These are phyloP conservation scores for Ogataea neopini DNA, from an alignment of 805 yeast genomes.

Conservation along the genomic window DNA sequence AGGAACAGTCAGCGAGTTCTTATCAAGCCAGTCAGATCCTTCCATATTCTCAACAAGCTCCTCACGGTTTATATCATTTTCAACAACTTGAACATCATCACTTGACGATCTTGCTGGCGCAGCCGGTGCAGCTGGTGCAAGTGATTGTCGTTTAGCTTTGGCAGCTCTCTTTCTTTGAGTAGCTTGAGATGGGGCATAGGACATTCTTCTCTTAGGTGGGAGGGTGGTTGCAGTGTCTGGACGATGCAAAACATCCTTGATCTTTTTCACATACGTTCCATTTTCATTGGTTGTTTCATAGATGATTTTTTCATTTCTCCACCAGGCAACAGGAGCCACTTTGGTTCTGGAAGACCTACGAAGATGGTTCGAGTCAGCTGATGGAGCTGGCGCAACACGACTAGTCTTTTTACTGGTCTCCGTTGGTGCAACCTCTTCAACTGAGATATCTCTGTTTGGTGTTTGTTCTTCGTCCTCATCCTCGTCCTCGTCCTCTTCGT, in stretches of 20 bases:
- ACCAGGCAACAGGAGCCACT: constrained; percentile 73
- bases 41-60: constrained; percentile 36
- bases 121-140: no score
- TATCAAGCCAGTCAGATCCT: constrained; percentile 55
- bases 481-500: constrained; percentile 4
- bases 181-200: constrained; percentile 15
- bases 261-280: constrained; percentile 54
- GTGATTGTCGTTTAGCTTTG: constrained; percentile 20
- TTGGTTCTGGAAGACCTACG: constrained; percentile 68
- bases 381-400: not conserved
- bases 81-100: constrained; percentile 26
- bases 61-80: constrained; percentile 39
- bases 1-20: constrained; percentile 44
- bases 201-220: constrained; percentile 15
- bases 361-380: constrained; percentile 33
- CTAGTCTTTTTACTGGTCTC: constrained; percentile 1
- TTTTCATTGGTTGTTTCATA: constrained; percentile 49
- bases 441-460: not conserved
- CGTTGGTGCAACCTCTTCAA: not conserved
- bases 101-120: constrained; percentile 2
- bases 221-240: constrained; percentile 33
- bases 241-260: constrained; percentile 58
- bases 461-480: not conserved
- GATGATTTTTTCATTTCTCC: constrained; percentile 80
- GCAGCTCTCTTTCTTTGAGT: constrained; percentile 19